Percentiles rank a stretch among this genome's conserved stretches.
Conservation (phyloP, 306 rosid genomes). For the Glycyrrhiza uralensis region DNA sequence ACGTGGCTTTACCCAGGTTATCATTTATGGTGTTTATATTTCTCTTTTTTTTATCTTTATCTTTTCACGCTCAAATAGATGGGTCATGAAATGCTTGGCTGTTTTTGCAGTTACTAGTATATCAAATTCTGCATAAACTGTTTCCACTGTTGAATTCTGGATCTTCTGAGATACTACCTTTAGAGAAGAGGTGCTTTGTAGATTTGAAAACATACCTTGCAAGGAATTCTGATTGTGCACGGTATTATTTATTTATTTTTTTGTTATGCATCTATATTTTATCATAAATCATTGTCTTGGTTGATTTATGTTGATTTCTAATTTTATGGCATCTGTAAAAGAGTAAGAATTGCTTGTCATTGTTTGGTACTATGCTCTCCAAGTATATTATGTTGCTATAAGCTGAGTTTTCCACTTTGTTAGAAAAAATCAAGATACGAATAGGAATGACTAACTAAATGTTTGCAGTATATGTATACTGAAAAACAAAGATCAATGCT, state of each 20-base stretch:
- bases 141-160: slow-evolving; percentile 54
- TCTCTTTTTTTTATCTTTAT: not conserved
- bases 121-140: slow-evolving; percentile 70
- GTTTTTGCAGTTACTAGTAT: slow-evolving; percentile 68
- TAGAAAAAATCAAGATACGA: not conserved
- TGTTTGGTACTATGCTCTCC: slow-evolving; percentile 7
- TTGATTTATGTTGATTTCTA: slow-evolving; percentile 6
- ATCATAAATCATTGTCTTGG: slow-evolving; percentile 3
- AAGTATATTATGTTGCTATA: not conserved
- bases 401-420: not conserved
- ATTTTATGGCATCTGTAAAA: slow-evolving; percentile 1
- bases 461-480: not conserved
- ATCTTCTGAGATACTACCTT: slow-evolving; percentile 43
- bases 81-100: slow-evolving; percentile 14
- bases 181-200: slow-evolving; percentile 85
- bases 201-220: slow-evolving; percentile 78
- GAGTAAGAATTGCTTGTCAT: not conserved
- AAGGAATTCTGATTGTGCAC: slow-evolving; percentile 74
- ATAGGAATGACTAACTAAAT: not conserved
- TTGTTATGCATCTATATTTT: not conserved
- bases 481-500: not conserved
- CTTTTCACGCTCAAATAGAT: not conserved
- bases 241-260: slow-evolving; percentile 45
- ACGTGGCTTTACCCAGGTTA: slow-evolving; percentile 94
- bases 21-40: slow-evolving; percentile 22